phyloP scores from a whole-genome alignment of 352 stramenopile species.

The Pythium plurisporium region DNA sequence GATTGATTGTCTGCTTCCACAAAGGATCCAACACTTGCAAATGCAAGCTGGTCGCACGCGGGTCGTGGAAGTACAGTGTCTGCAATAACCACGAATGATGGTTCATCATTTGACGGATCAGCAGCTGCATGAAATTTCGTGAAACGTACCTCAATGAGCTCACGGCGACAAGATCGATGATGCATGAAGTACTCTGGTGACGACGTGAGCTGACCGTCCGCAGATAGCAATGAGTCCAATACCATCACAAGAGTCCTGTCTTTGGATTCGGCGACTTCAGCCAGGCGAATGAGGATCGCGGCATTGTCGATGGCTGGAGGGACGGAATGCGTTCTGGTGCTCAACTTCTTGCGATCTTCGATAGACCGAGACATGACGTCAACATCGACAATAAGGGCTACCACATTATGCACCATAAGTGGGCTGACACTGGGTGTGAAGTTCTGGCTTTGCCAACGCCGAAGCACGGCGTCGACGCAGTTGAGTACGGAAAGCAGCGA shows the following conservation, averaged over 20 bases:
- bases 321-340: background rate
- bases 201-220: background rate
- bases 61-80: conserved; percentile 63
- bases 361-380: conserved; percentile 7
- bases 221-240: conserved; percentile 18
- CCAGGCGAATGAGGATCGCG: conserved; percentile 5
- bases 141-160: conserved; percentile 46
- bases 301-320: background rate
- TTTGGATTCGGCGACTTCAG: background rate
- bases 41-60: conserved; percentile 35
- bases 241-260: conserved; percentile 7
- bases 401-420: conserved; percentile 14
- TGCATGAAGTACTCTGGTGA: background rate
- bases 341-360: background rate
- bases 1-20: conserved; percentile 40
- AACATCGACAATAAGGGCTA: conserved; percentile 11
- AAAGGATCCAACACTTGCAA: conserved; percentile 47
- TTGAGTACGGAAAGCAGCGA: background rate
- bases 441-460: background rate
- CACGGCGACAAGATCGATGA: conserved; percentile 19
- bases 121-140: background rate
- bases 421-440: conserved; percentile 8
- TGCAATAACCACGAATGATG: conserved; percentile 16
- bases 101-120: no score
- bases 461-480: conserved; percentile 8